Evolutionary conservation across 2,329 filamentous ascomycete species (phyloP).

Genomic region (Microascus cirrosus): DNA sequence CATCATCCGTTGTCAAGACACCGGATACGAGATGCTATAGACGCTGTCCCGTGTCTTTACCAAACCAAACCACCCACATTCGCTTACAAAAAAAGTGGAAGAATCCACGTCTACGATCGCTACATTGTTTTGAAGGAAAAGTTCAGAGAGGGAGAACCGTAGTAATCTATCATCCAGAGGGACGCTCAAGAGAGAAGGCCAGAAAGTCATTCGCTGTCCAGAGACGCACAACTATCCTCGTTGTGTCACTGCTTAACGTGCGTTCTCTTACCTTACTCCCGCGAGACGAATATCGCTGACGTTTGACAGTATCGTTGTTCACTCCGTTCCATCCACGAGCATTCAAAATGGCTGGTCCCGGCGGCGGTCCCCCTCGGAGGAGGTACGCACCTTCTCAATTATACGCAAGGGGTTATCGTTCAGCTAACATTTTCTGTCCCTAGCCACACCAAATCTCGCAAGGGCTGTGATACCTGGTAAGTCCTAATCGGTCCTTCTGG

Average conservation of each 20-base stretch:
- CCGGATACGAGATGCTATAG: background rate
- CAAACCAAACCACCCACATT: slow-evolving; percentile 3
- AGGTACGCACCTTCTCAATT: slow-evolving; percentile 32
- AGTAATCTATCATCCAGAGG: background rate
- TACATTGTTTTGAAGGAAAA: slow-evolving; percentile 14
- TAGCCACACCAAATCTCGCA: slow-evolving; percentile 97
- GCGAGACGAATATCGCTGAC: background rate
- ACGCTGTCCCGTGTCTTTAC: background rate
- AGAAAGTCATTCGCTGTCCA: slow-evolving; percentile 7
- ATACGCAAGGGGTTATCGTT: background rate
- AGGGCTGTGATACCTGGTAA: slow-evolving; percentile 89
- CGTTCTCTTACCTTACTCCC: background rate
- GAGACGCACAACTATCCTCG: background rate
- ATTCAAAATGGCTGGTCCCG: slow-evolving; percentile 73
- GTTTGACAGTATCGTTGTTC: background rate
- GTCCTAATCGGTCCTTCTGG: slow-evolving; percentile 9
- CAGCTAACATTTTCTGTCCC: slow-evolving; percentile 10
- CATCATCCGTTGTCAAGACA: background rate
- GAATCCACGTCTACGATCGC: slow-evolving; percentile 22
- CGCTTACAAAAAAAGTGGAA: slow-evolving; percentile 3
- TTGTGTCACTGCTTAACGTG: background rate
- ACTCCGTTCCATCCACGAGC: slow-evolving; percentile 1
- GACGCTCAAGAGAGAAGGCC: slow-evolving; percentile 4
- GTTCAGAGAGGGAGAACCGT: slow-evolving; percentile 5
- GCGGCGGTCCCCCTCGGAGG: slow-evolving; percentile 79